phyloP scores from a whole-genome alignment of 1,139 yeast genomes.

The Hyphopichia pseudoburtonii region DNA sequence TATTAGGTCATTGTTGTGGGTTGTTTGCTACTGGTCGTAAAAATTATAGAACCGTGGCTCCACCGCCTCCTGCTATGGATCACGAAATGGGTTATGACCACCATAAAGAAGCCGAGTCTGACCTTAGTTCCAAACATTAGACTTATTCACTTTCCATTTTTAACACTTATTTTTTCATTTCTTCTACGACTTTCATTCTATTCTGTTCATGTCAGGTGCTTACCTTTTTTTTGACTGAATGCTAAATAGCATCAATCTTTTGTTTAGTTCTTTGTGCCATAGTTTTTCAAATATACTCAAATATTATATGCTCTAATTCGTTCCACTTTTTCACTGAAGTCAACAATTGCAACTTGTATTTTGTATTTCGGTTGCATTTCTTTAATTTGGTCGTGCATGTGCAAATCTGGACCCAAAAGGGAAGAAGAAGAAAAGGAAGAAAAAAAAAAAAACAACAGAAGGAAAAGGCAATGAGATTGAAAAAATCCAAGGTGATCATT shows the following conservation, averaged over 20 bases:
- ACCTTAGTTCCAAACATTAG: not conserved
- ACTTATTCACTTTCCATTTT: not conserved
- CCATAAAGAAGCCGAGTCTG: conserved; percentile 7
- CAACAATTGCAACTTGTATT: conserved; percentile 2
- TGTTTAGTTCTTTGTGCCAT: conserved; percentile 1
- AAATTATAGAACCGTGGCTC: conserved; percentile 26
- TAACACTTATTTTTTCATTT: not conserved
- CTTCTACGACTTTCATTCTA: not conserved
- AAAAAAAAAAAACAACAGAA: too few species aligned
- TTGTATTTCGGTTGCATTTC: too few species aligned
- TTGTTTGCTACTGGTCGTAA: conserved; percentile 35
- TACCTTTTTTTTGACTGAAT: too few species aligned
- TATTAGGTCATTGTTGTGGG: conserved; percentile 48
- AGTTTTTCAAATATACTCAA: not conserved
- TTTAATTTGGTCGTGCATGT: too few species aligned
- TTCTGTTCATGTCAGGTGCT: too few species aligned
- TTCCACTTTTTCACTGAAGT: not conserved
- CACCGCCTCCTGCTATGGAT: conserved; percentile 9
- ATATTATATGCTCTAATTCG: too few species aligned
- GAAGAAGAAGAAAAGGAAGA: too few species aligned
- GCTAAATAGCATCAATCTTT: not conserved
- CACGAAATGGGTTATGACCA: conserved; percentile 31
- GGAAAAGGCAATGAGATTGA: too few species aligned
- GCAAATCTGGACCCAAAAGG: too few species aligned
- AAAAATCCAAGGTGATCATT: too few species aligned